A percentile compares a stretch with the other conserved stretches of the same genome.
These are phyloP conservation scores for Fusarium incarnatum DNA, from an alignment of 2,329 filamentous ascomycete species.

Conservation along the genomic window DNA sequence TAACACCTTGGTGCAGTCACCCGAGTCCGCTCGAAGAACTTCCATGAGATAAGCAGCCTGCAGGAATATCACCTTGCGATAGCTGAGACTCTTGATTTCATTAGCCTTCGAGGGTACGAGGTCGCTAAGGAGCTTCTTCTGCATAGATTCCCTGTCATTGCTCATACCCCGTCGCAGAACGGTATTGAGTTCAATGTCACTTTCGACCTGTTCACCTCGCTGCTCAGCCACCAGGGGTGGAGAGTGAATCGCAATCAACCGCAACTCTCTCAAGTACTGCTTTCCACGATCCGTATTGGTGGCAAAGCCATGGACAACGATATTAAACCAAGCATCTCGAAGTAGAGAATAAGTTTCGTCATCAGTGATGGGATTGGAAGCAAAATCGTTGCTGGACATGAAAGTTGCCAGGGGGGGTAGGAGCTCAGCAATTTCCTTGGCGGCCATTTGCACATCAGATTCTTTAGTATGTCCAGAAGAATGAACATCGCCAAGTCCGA, in stretches of 20 bases:
- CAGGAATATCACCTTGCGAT: conserved; percentile 91
- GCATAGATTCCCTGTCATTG: conserved; percentile 78
- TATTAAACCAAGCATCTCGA: conserved; percentile 98
- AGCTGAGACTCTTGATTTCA: conserved; percentile 85
- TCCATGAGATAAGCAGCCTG: conserved; percentile 92
- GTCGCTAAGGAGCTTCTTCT: conserved; percentile 81
- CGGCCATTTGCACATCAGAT: conserved; percentile 83
- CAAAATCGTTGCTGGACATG: conserved; percentile 74
- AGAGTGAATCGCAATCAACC: conserved; percentile 86
- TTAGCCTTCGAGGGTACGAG: conserved; percentile 80
- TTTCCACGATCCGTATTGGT: conserved; percentile 78
- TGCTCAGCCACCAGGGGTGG: conserved; percentile 89
- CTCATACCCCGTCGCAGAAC: conserved; percentile 89
- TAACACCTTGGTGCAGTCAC: conserved; percentile 89
- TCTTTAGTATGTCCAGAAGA: conserved; percentile 79
- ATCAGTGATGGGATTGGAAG: conserved; percentile 61
- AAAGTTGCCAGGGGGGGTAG: conserved; percentile 88
- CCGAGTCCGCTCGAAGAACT: conserved; percentile 84
- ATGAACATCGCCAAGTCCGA: conserved; percentile 89
- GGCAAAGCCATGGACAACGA: conserved; percentile 92
- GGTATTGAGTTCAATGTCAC: conserved; percentile 96
- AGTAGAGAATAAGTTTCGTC: conserved; percentile 80
- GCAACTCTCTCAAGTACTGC: conserved; percentile 79
- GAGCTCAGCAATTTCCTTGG: conserved; percentile 87
- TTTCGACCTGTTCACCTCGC: conserved; percentile 89